Evolutionary conservation across 257 asterid genomes (phyloP).

Genomic region (Salvia miltiorrhiza): DNA sequence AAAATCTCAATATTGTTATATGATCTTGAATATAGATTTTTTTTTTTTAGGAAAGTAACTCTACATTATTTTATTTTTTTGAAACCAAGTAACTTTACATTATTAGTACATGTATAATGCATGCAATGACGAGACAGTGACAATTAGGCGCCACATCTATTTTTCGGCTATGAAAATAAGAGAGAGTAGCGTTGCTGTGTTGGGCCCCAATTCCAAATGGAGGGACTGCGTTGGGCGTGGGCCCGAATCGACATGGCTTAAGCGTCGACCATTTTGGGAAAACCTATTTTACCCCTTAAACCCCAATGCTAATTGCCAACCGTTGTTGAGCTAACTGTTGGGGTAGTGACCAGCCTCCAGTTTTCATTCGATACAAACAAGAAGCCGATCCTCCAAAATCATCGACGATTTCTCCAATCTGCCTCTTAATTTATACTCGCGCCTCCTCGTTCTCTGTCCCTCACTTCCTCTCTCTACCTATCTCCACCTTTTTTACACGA

Average conservation of each 20-base stretch:
- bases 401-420: slow-evolving; percentile 48
- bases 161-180: too few relatives aligned
- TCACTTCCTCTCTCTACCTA: neutral
- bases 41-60: too few relatives aligned
- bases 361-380: slow-evolving; percentile 51
- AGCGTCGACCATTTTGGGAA: neutral
- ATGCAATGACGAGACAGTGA: neutral
- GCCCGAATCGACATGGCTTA: slow-evolving; percentile 3
- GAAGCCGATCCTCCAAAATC: slow-evolving; percentile 43
- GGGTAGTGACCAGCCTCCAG: slow-evolving; percentile 4
- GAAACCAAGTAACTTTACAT: too few relatives aligned
- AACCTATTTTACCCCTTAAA: neutral
- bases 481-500: neutral
- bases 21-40: too few relatives aligned
- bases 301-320: slow-evolving; percentile 6
- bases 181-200: neutral
- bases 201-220: neutral
- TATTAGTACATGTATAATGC: too few relatives aligned
- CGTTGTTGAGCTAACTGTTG: slow-evolving; percentile 7
- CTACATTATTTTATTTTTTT: too few relatives aligned
- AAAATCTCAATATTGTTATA: too few relatives aligned
- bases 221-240: neutral
- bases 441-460: neutral
- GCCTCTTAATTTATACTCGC: slow-evolving; percentile 7
- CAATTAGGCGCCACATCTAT: neutral